Conservation (phyloP, 495 filamentous ascomycete species). For the Penicillium paradoxum region DNA sequence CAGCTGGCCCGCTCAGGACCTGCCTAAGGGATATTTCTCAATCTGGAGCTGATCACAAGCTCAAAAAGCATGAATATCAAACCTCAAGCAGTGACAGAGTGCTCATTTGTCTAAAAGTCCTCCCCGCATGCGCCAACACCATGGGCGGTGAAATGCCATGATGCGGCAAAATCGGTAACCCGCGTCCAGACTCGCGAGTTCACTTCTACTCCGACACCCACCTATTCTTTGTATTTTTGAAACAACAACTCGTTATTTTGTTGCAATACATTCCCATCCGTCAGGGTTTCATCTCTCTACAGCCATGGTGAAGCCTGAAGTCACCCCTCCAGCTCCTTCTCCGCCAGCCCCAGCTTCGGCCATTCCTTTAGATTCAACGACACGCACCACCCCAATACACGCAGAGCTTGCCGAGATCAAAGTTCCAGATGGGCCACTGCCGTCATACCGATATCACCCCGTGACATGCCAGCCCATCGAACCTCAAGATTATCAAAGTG, state of each 20-base stretch:
- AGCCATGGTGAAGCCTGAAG: slow-evolving; percentile 22
- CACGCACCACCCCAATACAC: slow-evolving; percentile 42
- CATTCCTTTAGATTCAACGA: slow-evolving; percentile 32
- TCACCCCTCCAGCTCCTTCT: slow-evolving; percentile 30
- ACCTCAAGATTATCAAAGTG: slow-evolving; percentile 21
- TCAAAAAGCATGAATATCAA: slow-evolving; percentile 7
- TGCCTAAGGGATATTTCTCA: slow-evolving; percentile 4
- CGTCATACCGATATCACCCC: slow-evolving; percentile 34
- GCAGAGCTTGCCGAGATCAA: slow-evolving; percentile 36
- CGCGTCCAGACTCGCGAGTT: background rate
- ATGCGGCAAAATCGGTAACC: slow-evolving; percentile 1
- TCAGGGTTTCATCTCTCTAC: background rate
- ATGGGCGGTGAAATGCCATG: slow-evolving; percentile 1
- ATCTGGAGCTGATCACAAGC: background rate
- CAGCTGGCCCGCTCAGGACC: slow-evolving; percentile 11
- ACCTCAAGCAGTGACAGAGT: slow-evolving; percentile 2
- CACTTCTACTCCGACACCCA: background rate
- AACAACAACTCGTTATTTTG: background rate
- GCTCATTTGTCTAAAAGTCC: slow-evolving; percentile 2
- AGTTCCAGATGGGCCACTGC: slow-evolving; percentile 31
- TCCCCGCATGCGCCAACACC: slow-evolving; percentile 13
- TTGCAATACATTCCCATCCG: background rate
- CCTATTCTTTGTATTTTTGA: background rate
- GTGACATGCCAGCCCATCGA: slow-evolving; percentile 37
- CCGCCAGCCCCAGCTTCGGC: slow-evolving; percentile 22